Percentiles rank a stretch among this genome's conserved stretches.
These are phyloP conservation scores for Cudoniella acicularis DNA, from an alignment of 495 filamentous ascomycete genomes.

Conservation along the genomic window DNA sequence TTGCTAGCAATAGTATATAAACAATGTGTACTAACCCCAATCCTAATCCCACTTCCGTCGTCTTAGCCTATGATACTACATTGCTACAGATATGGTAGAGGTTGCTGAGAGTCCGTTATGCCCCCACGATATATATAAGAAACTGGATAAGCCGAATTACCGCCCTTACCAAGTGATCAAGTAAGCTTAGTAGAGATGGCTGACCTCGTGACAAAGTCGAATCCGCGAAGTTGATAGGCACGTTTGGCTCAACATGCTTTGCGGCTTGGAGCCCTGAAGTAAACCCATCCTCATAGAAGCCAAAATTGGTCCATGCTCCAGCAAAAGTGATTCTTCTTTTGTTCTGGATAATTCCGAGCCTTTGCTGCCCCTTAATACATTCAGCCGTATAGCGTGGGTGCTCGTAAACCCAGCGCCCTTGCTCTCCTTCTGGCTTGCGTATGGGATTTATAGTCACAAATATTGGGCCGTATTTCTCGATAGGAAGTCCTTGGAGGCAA, in stretches of 20 bases:
- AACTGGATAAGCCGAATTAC: no score
- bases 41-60: no score
- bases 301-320: slow-evolving; percentile 71
- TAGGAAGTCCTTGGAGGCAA: slow-evolving; percentile 35
- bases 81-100: no score
- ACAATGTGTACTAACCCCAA: no score
- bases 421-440: slow-evolving; percentile 48
- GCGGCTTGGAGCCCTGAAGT: slow-evolving; percentile 63
- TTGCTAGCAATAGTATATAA: no score
- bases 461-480: slow-evolving; percentile 53
- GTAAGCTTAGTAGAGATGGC: no score
- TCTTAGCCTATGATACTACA: no score
- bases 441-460: slow-evolving; percentile 72
- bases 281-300: slow-evolving; percentile 61
- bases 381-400: slow-evolving; percentile 60
- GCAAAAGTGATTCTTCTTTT: slow-evolving; percentile 66
- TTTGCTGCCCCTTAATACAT: slow-evolving; percentile 54
- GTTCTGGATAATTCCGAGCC: slow-evolving; percentile 59
- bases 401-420: slow-evolving; percentile 43
- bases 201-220: neutral
- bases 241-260: neutral
- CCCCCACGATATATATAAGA: no score
- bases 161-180: no score
- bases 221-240: neutral
- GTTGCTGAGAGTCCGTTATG: no score